Percentiles rank a stretch among this genome's conserved stretches.
Conservation (phyloP, 2,329 filamentous ascomycete species). For the Trichophyton equinum region DNA sequence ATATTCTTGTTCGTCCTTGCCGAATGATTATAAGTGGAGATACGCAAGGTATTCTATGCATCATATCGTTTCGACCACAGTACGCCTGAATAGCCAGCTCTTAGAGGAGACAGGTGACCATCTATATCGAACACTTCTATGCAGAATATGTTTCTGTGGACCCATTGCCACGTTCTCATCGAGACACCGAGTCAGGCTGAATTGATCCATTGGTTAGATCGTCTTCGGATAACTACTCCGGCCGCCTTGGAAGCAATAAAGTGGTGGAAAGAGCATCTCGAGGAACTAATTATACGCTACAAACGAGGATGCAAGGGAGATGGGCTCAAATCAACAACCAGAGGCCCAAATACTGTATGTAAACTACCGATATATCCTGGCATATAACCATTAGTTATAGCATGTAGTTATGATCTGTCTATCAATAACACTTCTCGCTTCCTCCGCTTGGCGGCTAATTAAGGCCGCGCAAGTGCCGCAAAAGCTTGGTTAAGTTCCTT, state of each 20-base stretch:
- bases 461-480: background rate
- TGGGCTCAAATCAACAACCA: too few relatives aligned
- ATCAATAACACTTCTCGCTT: background rate
- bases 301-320: too few relatives aligned
- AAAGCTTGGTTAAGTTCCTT: background rate
- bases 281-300: too few relatives aligned
- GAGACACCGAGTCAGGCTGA: too few relatives aligned
- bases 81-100: background rate
- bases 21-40: background rate
- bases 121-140: background rate
- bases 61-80: background rate
- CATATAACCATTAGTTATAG: background rate
- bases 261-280: too few relatives aligned
- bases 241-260: too few relatives aligned
- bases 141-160: background rate
- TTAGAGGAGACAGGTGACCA: background rate
- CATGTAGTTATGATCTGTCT: background rate
- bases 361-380: too few relatives aligned
- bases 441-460: background rate
- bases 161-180: background rate
- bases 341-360: too few relatives aligned
- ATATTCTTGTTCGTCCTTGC: constrained; percentile 11
- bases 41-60: background rate
- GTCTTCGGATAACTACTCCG: too few relatives aligned
- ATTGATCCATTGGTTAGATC: too few relatives aligned